These are phyloP conservation scores for Nemania sp. DNA, from an alignment of 2,329 filamentous ascomycete genomes.

Conservation along the genomic window DNA sequence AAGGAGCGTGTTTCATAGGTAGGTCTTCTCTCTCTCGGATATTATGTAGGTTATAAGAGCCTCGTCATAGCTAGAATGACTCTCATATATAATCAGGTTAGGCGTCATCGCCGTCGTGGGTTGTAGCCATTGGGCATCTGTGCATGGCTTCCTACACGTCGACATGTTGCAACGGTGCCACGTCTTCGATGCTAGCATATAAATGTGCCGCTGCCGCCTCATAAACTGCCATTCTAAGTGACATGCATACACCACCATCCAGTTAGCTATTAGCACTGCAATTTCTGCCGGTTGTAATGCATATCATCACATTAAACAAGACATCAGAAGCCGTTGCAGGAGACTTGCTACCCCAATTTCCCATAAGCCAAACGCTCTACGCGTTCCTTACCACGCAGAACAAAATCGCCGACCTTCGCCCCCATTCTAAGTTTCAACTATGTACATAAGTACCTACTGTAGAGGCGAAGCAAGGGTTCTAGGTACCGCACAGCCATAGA, in stretches of 20 bases:
- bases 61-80: slow-evolving; percentile 14
- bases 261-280: slow-evolving; percentile 2
- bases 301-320: slow-evolving; percentile 9
- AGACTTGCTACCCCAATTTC: not conserved
- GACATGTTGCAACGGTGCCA: slow-evolving; percentile 30
- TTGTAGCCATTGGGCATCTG: slow-evolving; percentile 29
- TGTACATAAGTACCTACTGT: too few relatives aligned
- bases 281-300: slow-evolving; percentile 6
- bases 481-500: slow-evolving; percentile 13
- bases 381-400: too few relatives aligned
- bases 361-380: not conserved
- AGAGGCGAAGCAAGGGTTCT: not conserved
- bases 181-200: slow-evolving; percentile 15
- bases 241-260: slow-evolving; percentile 16
- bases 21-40: slow-evolving; percentile 8
- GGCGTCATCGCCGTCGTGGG: slow-evolving; percentile 18
- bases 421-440: too few relatives aligned
- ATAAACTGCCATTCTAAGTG: slow-evolving; percentile 23
- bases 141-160: slow-evolving; percentile 27
- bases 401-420: too few relatives aligned
- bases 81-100: slow-evolving; percentile 34
- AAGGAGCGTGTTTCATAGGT: slow-evolving; percentile 10
- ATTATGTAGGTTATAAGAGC: slow-evolving; percentile 22
- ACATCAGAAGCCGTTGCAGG: not conserved
- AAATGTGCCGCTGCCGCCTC: slow-evolving; percentile 12